A percentile compares a stretch with the other conserved stretches of the same genome.
phyloP scores from a whole-genome alignment of 2,329 filamentous ascomycete genomes.

The Epicoccum nigrum region DNA sequence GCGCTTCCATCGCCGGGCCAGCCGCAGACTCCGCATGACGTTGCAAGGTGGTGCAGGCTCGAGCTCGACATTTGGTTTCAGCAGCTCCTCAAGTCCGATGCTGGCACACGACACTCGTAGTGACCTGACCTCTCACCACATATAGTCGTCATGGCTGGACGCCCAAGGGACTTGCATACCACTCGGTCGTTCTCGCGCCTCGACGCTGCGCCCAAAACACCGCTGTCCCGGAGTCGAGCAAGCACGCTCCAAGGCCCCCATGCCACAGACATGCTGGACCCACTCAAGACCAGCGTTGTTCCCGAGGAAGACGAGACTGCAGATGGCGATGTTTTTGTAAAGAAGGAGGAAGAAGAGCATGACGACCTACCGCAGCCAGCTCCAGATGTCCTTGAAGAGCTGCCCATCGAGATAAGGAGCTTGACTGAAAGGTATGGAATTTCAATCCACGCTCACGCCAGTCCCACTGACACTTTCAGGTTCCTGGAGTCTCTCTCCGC shows the following conservation, averaged over 20 bases:
- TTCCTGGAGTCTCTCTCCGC: constrained; percentile 90
- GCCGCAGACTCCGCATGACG: constrained; percentile 42
- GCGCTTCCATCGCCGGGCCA: constrained; percentile 16
- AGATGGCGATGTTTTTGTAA: constrained; percentile 51
- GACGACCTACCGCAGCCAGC: constrained; percentile 36
- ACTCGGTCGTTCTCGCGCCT: constrained; percentile 59
- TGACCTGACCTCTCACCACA: constrained; percentile 1
- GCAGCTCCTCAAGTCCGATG: constrained; percentile 30
- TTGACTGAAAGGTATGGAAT: constrained; percentile 76
- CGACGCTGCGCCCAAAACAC: constrained; percentile 45
- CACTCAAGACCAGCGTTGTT: constrained; percentile 46
- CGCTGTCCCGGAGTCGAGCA: constrained; percentile 51
- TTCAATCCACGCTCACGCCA: not conserved
- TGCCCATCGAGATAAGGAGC: constrained; percentile 92
- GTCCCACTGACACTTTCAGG: constrained; percentile 53
- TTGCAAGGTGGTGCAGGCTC: constrained; percentile 26
- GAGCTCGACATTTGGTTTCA: constrained; percentile 32
- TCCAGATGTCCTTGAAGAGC: constrained; percentile 78
- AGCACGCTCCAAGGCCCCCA: constrained; percentile 54
- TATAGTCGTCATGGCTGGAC: constrained; percentile 35
- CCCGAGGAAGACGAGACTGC: constrained; percentile 44
- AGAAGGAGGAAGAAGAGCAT: constrained; percentile 42
- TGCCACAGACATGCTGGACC: constrained; percentile 52
- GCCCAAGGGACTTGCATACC: constrained; percentile 48
- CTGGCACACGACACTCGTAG: constrained; percentile 30